These are phyloP conservation scores for Triglochin maritima DNA, from an alignment of 106 monocot genomes.

Conservation along the genomic window DNA sequence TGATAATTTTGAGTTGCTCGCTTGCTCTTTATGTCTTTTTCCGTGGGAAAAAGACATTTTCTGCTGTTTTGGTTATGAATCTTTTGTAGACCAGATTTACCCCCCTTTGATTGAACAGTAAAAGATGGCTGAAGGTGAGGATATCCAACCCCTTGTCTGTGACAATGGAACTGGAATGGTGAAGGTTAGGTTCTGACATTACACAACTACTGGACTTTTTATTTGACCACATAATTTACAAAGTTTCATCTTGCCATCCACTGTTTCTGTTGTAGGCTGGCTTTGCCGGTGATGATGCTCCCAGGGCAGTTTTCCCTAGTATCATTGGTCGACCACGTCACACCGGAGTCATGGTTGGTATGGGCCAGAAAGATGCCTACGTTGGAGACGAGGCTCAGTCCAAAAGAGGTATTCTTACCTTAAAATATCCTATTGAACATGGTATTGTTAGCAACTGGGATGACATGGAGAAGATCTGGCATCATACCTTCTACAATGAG, in stretches of 20 bases:
- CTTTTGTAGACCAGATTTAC: no score
- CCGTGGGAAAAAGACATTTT: no score
- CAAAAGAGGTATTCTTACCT: slow-evolving; percentile 49
- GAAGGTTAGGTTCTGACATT: slow-evolving; percentile 9
- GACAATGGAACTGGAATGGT: slow-evolving; percentile 27
- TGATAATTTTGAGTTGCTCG: no score
- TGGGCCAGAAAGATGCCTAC: slow-evolving; percentile 53
- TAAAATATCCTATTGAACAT: slow-evolving; percentile 66
- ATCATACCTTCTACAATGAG: no score
- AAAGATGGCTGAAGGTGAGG: slow-evolving; percentile 13
- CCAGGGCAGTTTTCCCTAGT: slow-evolving; percentile 52
- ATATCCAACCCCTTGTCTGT: slow-evolving; percentile 17
- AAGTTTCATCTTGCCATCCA: background rate
- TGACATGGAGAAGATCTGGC: slow-evolving; percentile 61
- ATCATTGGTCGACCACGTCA: slow-evolving; percentile 48
- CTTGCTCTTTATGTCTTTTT: no score
- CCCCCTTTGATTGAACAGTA: background rate
- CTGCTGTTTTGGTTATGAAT: no score
- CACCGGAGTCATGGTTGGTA: slow-evolving; percentile 58
- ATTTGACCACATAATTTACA: background rate
- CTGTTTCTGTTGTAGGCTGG: slow-evolving; percentile 27
- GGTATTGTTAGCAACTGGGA: slow-evolving; percentile 69
- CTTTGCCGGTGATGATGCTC: slow-evolving; percentile 60
- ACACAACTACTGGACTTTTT: background rate
- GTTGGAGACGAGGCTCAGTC: slow-evolving; percentile 56